Conservation (phyloP, 495 filamentous ascomycete genomes). For the Trichoderma orchidacearum region DNA sequence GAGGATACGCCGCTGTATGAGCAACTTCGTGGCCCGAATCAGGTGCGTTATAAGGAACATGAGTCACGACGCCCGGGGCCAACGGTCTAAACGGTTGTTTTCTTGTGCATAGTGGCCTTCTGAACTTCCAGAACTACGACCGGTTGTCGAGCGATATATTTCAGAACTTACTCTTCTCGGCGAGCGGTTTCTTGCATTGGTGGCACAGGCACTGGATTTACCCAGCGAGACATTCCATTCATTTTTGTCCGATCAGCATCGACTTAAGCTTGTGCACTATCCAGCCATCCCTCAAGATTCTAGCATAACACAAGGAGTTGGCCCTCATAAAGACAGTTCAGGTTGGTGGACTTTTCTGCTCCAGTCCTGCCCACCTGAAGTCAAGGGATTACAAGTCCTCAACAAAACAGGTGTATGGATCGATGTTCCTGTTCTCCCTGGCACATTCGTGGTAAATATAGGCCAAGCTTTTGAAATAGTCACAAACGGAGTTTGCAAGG, state of each 20-base stretch:
- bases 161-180: conserved; percentile 29
- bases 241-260: conserved; percentile 39
- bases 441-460: conserved; percentile 43
- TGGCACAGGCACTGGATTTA: conserved; percentile 30
- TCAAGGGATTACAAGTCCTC: conserved; percentile 35
- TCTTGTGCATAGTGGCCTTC: conserved; percentile 11
- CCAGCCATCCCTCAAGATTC: conserved; percentile 13
- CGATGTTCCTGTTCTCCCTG: conserved; percentile 30
- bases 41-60: conserved; percentile 8
- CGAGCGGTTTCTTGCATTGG: conserved; percentile 33
- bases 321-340: conserved; percentile 42
- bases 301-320: conserved; percentile 27
- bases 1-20: conserved; percentile 26
- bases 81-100: too few species aligned
- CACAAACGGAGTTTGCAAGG: conserved; percentile 36
- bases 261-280: conserved; percentile 40
- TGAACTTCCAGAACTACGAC: conserved; percentile 2
- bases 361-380: conserved; percentile 27
- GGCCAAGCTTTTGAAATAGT: conserved; percentile 45
- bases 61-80: too few species aligned
- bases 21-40: conserved; percentile 39
- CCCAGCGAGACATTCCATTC: conserved; percentile 28
- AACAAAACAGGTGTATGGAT: conserved; percentile 34
- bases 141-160: conserved; percentile 28
- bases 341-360: conserved; percentile 44